Conservation (phyloP, 2,329 filamentous ascomycete genomes). For the Fonsecaea pedrosoi region DNA sequence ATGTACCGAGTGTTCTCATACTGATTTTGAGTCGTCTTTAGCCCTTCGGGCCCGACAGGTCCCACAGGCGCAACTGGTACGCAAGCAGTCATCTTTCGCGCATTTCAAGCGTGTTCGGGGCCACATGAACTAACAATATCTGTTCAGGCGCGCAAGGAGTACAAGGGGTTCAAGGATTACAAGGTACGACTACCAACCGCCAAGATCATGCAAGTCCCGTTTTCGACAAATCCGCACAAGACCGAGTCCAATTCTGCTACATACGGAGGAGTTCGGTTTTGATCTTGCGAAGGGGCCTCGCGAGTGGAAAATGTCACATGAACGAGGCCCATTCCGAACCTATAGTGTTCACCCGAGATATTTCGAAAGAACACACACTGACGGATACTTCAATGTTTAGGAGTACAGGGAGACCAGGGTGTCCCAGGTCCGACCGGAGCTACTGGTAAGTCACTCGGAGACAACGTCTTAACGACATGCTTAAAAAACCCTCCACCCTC, state of each 20-base stretch:
- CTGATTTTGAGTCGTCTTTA: neutral
- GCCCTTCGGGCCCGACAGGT: constrained; percentile 9
- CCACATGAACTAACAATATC: neutral
- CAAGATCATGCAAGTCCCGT: no score
- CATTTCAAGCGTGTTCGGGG: neutral
- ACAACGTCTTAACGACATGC: neutral
- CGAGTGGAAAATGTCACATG: neutral
- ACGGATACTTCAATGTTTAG: neutral
- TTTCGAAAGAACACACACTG: neutral
- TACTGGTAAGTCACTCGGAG: constrained; percentile 1
- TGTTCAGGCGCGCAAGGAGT: neutral
- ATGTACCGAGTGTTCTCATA: neutral
- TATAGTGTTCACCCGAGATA: neutral
- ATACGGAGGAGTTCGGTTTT: neutral
- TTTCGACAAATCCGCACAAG: neutral
- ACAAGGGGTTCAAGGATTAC: neutral
- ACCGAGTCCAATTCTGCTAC: neutral
- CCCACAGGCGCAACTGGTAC: neutral
- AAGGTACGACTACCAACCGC: neutral
- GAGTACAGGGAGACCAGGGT: neutral
- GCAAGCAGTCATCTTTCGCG: neutral
- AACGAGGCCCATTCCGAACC: neutral
- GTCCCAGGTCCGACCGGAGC: neutral
- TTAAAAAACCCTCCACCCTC: neutral
- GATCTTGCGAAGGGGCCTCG: neutral